A percentile compares a stretch with the other conserved stretches of the same genome.
Conservation (phyloP, 495 filamentous ascomycete species). For the Penicillium atrosanguineum region DNA sequence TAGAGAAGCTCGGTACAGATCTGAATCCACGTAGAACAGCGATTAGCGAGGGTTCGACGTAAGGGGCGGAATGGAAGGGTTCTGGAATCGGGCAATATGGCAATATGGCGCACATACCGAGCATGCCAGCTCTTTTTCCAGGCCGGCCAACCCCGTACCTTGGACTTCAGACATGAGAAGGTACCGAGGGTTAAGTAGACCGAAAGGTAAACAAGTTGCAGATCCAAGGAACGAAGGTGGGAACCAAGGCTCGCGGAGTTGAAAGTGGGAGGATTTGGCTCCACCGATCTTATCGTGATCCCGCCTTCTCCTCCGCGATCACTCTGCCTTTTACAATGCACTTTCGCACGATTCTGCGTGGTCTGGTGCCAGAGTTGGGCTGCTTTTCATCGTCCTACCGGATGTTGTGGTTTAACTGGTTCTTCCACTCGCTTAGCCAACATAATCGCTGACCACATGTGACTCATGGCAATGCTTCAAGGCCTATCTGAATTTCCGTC, state of each 20-base stretch:
- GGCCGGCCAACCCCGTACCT: constrained; percentile 47
- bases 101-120: constrained; percentile 61
- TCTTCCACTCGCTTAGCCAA: constrained; percentile 1
- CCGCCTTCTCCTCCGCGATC: constrained; percentile 4
- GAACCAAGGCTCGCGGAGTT: constrained; percentile 15
- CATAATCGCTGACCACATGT: not conserved
- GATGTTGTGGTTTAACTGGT: constrained; percentile 1
- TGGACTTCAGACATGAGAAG: constrained; percentile 26
- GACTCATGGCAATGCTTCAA: not conserved
- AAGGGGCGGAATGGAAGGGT: constrained; percentile 22
- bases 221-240: constrained; percentile 18
- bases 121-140: constrained; percentile 89
- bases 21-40: constrained; percentile 40
- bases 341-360: not conserved
- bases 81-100: constrained; percentile 9
- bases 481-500: not conserved
- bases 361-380: not conserved
- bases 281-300: constrained; percentile 23
- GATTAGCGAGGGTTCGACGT: constrained; percentile 12
- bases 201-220: not conserved
- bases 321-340: not conserved
- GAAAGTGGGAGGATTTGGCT: constrained; percentile 12
- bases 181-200: not conserved
- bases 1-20: constrained; percentile 96
- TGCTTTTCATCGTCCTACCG: constrained; percentile 14